These are phyloP conservation scores for Deuterostichococcus epilithicus DNA, from an alignment of 139 green algal species.

Conservation along the genomic window DNA sequence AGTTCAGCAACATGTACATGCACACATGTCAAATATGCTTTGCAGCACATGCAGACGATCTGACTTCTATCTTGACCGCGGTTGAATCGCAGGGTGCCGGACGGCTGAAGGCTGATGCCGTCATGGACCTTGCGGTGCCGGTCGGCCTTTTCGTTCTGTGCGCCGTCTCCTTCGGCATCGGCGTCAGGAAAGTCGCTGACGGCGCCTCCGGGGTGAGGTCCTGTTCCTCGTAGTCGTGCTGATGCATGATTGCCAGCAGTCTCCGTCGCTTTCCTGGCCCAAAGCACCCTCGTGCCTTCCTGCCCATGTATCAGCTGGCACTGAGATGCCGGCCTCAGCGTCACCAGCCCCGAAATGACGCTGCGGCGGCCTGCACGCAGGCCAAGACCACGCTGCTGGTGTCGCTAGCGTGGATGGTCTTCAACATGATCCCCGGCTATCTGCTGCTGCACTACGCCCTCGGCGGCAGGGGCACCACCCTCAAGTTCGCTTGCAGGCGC, in stretches of 20 bases:
- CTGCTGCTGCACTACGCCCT: slow-evolving; percentile 30
- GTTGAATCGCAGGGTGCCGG: slow-evolving; percentile 3
- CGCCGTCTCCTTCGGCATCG: slow-evolving; percentile 11
- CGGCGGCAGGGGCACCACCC: slow-evolving; percentile 16
- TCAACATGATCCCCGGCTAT: slow-evolving; percentile 24
- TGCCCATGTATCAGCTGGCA: too few species aligned
- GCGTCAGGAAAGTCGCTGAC: slow-evolving; percentile 3
- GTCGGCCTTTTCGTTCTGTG: slow-evolving; percentile 1
- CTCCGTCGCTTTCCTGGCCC: too few species aligned
- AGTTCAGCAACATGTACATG: too few species aligned
- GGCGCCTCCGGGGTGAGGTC: background rate
- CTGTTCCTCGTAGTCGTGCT: too few species aligned
- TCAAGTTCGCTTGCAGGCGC: slow-evolving; percentile 15
- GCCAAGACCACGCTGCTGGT: slow-evolving; percentile 23
- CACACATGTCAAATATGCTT: too few species aligned
- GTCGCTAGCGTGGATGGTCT: slow-evolving; percentile 41
- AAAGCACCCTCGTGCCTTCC: too few species aligned
- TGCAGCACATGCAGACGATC: too few species aligned
- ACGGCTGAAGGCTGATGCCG: background rate
- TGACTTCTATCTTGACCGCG: too few species aligned
- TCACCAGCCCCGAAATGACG: too few species aligned
- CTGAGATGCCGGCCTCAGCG: background rate
- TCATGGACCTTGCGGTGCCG: slow-evolving; percentile 24
- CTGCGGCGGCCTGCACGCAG: background rate
- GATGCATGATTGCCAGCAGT: too few species aligned